phyloP scores from a whole-genome alignment of 2,329 filamentous ascomycete genomes.

The Niveomyces coronatus region DNA sequence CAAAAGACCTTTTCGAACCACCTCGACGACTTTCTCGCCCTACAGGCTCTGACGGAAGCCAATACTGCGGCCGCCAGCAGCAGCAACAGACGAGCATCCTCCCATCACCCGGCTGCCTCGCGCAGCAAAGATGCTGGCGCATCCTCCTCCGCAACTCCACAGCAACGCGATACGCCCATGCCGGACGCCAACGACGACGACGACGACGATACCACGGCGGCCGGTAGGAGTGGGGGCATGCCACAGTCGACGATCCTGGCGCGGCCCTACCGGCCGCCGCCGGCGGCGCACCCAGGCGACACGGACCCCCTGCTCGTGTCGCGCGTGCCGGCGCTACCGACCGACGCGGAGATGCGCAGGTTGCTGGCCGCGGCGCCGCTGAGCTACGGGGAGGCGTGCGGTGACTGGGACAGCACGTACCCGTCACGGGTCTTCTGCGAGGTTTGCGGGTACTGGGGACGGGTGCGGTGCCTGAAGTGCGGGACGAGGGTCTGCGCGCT shows the following conservation, averaged over 20 bases:
- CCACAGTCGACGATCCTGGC: slow-evolving; percentile 24
- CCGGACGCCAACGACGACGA: slow-evolving; percentile 12
- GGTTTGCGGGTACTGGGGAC: slow-evolving; percentile 74
- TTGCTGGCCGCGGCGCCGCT: slow-evolving; percentile 55
- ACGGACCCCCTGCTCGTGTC: slow-evolving; percentile 48
- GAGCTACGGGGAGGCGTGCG: slow-evolving; percentile 55
- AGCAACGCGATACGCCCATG: slow-evolving; percentile 19
- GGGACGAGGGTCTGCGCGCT: slow-evolving; percentile 68
- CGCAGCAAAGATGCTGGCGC: slow-evolving; percentile 15
- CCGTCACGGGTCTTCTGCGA: slow-evolving; percentile 61
- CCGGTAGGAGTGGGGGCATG: too few relatives aligned
- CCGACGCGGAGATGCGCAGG: slow-evolving; percentile 50
- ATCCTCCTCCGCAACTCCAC: slow-evolving; percentile 1
- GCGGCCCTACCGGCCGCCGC: slow-evolving; percentile 22
- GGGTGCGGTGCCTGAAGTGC: slow-evolving; percentile 66
- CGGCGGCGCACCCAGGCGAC: slow-evolving; percentile 37
- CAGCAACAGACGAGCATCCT: slow-evolving; percentile 19
- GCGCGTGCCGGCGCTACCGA: slow-evolving; percentile 46
- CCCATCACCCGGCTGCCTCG: slow-evolving; percentile 8
- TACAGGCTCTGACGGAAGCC: slow-evolving; percentile 35
- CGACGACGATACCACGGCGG: neutral
- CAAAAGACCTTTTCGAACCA: slow-evolving; percentile 80
- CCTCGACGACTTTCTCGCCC: slow-evolving; percentile 66
- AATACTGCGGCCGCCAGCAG: slow-evolving; percentile 22
- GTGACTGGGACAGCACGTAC: slow-evolving; percentile 35